A percentile compares a stretch with the other conserved stretches of the same genome.
Conservation (phyloP, 2,329 filamentous ascomycete species). For the Paecilomyces dactylethromorphus region DNA sequence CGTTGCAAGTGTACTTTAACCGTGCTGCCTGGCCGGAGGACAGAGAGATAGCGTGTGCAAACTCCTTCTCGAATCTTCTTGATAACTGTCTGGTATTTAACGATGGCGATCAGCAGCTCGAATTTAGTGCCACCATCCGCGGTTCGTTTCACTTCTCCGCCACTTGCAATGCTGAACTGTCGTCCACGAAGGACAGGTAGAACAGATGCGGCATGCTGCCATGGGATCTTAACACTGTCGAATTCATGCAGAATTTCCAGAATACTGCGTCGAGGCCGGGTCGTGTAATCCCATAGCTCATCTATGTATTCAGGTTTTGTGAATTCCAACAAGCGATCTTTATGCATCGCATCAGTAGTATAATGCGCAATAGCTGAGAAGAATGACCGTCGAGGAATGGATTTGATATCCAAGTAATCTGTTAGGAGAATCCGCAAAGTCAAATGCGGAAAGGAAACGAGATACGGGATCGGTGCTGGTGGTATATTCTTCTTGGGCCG, state of each 20-base stretch:
- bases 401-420: constrained; percentile 80
- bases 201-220: constrained; percentile 61
- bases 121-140: constrained; percentile 44
- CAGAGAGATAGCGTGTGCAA: constrained; percentile 78
- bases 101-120: constrained; percentile 76
- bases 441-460: constrained; percentile 28
- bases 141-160: constrained; percentile 44
- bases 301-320: constrained; percentile 72
- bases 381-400: constrained; percentile 82
- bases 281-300: constrained; percentile 94
- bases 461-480: constrained; percentile 26
- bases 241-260: constrained; percentile 92
- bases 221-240: constrained; percentile 72
- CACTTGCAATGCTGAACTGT: constrained; percentile 87
- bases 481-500: constrained; percentile 14
- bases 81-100: constrained; percentile 85
- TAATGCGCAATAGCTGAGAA: constrained; percentile 73
- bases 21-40: constrained; percentile 51
- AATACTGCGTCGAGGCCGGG: constrained; percentile 80
- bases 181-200: constrained; percentile 81
- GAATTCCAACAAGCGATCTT: constrained; percentile 77
- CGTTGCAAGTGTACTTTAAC: constrained; percentile 55
- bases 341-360: constrained; percentile 64
- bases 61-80: constrained; percentile 78
- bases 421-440: constrained; percentile 72